A percentile compares a stretch with the other conserved stretches of the same genome.
phyloP scores from a whole-genome alignment of 2,329 filamentous ascomycete species.

The Ascosphaera apis region DNA sequence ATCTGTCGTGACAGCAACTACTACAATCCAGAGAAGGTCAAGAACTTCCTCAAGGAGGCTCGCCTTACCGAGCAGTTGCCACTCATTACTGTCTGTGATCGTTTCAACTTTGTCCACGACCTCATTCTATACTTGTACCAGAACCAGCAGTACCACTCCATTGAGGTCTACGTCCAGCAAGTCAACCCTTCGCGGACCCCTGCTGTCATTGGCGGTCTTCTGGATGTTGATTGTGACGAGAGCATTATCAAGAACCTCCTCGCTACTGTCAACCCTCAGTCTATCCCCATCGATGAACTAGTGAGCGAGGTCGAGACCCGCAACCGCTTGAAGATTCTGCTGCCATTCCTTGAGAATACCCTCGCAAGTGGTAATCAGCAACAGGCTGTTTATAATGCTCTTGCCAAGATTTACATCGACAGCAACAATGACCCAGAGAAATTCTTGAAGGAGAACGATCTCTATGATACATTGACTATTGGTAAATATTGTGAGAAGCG shows the following conservation, averaged over 20 bases:
- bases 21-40: constrained; percentile 86
- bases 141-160: constrained; percentile 97
- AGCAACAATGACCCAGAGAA: constrained; percentile 95
- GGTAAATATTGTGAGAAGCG: constrained; percentile 99
- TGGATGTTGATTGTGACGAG: constrained; percentile 96
- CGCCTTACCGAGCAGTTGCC: constrained; percentile 79
- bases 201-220: constrained; percentile 72
- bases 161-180: constrained; percentile 91
- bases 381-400: constrained; percentile 86
- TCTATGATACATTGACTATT: constrained; percentile 77
- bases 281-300: constrained; percentile 82
- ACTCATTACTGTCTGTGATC: constrained; percentile 93
- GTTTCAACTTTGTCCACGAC: constrained; percentile 98
- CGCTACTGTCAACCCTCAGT: constrained; percentile 56
- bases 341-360: constrained; percentile 89
- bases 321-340: constrained; percentile 80
- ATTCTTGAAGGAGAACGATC: constrained; percentile 91
- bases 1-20: constrained; percentile 84
- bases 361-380: constrained; percentile 80
- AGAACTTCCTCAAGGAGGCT: constrained; percentile 98
- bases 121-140: constrained; percentile 92
- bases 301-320: constrained; percentile 87
- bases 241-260: constrained; percentile 84
- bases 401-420: constrained; percentile 99
- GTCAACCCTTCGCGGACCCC: constrained; percentile 85